phyloP scores from a whole-genome alignment of 129 eudicot species.

The Lactuca saligna region DNA sequence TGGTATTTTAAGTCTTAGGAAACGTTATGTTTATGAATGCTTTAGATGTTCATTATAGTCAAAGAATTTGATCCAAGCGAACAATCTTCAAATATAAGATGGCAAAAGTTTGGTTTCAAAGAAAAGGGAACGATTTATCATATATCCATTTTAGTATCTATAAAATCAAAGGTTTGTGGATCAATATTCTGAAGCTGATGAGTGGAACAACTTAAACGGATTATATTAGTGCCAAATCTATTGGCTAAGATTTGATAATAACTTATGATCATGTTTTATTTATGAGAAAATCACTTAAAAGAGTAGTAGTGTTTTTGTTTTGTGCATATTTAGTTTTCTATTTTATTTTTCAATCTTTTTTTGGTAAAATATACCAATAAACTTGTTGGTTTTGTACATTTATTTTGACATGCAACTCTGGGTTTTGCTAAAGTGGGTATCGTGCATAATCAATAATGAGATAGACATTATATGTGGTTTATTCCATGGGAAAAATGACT shows the following conservation, averaged over 20 bases:
- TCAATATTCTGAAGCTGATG: neutral
- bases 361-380: too few relatives aligned
- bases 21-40: constrained; percentile 7
- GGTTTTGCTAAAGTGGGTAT: too few relatives aligned
- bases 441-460: too few relatives aligned
- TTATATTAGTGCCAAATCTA: neutral
- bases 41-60: neutral
- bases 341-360: too few relatives aligned
- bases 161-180: neutral
- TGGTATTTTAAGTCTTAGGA: constrained; percentile 2
- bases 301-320: too few relatives aligned
- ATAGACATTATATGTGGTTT: too few relatives aligned
- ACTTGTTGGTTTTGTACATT: too few relatives aligned
- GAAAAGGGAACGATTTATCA: neutral
- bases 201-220: neutral
- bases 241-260: neutral
- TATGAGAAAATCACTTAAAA: too few relatives aligned
- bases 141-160: neutral
- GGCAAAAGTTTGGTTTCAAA: neutral
- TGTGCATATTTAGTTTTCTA: too few relatives aligned
- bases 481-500: too few relatives aligned
- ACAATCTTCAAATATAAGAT: neutral
- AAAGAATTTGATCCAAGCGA: constrained; percentile 6
- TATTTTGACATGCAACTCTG: too few relatives aligned
- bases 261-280: neutral